Conservation (phyloP, 1,139 yeast species). For the Suhomyces bribrorum region DNA sequence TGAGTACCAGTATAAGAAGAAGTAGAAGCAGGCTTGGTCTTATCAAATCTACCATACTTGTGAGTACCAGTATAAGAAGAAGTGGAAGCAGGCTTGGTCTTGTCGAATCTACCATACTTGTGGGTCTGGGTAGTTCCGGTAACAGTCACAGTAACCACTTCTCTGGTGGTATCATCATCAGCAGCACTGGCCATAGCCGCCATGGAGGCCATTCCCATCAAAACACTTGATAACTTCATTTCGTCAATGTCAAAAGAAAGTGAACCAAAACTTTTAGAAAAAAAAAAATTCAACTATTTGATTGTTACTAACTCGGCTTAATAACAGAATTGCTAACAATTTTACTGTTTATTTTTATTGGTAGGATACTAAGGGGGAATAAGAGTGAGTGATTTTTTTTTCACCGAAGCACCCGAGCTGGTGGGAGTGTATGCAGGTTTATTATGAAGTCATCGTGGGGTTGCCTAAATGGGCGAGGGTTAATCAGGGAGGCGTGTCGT, state of each 20-base stretch:
- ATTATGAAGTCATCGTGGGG: constrained; percentile 4
- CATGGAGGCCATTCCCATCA: constrained; percentile 23
- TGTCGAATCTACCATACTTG: constrained; percentile 53
- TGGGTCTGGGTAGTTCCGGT: constrained; percentile 37
- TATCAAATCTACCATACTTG: constrained; percentile 41
- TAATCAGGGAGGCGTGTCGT: constrained; percentile 2
- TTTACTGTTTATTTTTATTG: constrained; percentile 12
- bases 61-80: constrained; percentile 39
- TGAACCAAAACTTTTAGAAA: background rate
- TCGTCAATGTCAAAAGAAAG: constrained; percentile 1
- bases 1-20: constrained; percentile 42
- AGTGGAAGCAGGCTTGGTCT: constrained; percentile 40
- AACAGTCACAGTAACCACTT: constrained; percentile 28
- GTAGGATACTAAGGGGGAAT: constrained; percentile 11
- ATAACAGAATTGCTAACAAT: constrained; percentile 3
- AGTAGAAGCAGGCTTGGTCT: constrained; percentile 32
- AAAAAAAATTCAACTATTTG: too few species aligned
- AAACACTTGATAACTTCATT: constrained; percentile 27
- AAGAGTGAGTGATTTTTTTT: constrained; percentile 10
- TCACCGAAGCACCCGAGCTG: constrained; percentile 1
- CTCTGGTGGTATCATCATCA: constrained; percentile 29
- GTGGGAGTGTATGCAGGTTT: constrained; percentile 6
- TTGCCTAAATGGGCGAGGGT: constrained; percentile 5
- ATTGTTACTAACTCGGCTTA: too few species aligned
- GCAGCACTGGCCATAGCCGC: constrained; percentile 24